Evolutionary conservation across 2,329 filamentous ascomycete species (phyloP), one percentile per base, ranked within the genome.

Genomic region (Gyromitra esculenta): DNA sequence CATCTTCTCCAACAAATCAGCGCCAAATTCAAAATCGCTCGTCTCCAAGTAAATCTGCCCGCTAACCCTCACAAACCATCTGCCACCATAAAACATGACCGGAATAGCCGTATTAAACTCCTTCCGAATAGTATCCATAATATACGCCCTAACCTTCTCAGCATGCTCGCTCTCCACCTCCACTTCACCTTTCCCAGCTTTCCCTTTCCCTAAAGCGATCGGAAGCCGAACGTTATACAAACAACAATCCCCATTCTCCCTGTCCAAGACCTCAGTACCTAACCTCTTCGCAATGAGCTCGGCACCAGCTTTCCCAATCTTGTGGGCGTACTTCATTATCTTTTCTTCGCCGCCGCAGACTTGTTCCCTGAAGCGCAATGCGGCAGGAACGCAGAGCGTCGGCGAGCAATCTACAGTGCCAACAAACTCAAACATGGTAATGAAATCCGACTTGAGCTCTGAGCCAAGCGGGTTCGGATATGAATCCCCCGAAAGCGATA

Each of bases 1-100:
- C 4, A 92, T 79, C 43, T 85, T 84, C 81, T 88, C 87, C 81
- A 96, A 82, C 7, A 87, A 84, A 65, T 85, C 82, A 0, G 87
- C 92, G 2, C 87, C 87, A 88, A 88, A 92, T 82, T 91, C 88
- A 81, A 96, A 97, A 83, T 97, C 94, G 11, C 86, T 86, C 79
- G 91, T 82, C 35, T 93, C 92, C n/a, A 97, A 84, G 82, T 96
- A 98, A 0, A 96, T 87, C 85, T 97, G 94, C 13, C 89, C 92
- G 82, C 91, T 94, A 62, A 97, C 81, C 63, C 95, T 85, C 0
- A 87, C 86, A 91, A 91, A 97, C 82, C 90, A 88, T 68, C 86
- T 86, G 0, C 87, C 87, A 0, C 84, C 86, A 79, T 94, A 89
- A 56, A 74, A 50, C 73, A 89, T 89, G 1, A 92, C 81, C 0